Evolutionary conservation across 768 basidiomycete genomes (phyloP).

Genomic region (Gloeophyllum trabeum): DNA sequence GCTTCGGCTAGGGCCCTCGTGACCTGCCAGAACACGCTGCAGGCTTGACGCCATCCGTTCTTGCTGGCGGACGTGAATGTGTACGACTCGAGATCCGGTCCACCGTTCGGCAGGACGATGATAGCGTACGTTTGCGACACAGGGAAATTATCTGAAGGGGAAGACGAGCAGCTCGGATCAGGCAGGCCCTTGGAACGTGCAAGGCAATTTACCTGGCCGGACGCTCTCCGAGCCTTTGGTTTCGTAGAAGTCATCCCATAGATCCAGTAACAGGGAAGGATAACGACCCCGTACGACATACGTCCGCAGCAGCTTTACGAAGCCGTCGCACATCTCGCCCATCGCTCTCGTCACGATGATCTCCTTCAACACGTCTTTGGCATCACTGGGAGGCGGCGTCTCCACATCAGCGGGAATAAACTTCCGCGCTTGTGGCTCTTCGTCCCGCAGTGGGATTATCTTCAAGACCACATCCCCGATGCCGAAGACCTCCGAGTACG

Average conservation of each 20-base stretch:
- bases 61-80: constrained; percentile 46
- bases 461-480: constrained; percentile 86
- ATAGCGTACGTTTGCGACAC: constrained; percentile 79
- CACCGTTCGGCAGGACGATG: constrained; percentile 84
- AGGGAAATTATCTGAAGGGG: constrained; percentile 53
- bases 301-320: constrained; percentile 70
- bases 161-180: constrained; percentile 1
- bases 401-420: constrained; percentile 23
- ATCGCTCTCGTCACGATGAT: constrained; percentile 67
- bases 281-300: constrained; percentile 85
- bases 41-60: constrained; percentile 77
- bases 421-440: constrained; percentile 20
- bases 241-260: constrained; percentile 82
- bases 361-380: constrained; percentile 70
- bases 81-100: constrained; percentile 83
- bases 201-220: constrained; percentile 55
- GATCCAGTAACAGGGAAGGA: constrained; percentile 60
- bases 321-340: constrained; percentile 67
- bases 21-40: constrained; percentile 87
- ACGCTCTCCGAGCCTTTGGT: constrained; percentile 74
- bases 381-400: constrained; percentile 59
- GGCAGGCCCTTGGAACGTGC: background rate
- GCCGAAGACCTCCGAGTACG: constrained; percentile 93
- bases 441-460: constrained; percentile 66
- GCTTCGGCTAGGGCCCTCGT: constrained; percentile 66